Percentiles rank a stretch among this genome's conserved stretches.
Evolutionary conservation across 108 stramenopile species (phyloP).

Genomic region (Seminavis robusta): DNA sequence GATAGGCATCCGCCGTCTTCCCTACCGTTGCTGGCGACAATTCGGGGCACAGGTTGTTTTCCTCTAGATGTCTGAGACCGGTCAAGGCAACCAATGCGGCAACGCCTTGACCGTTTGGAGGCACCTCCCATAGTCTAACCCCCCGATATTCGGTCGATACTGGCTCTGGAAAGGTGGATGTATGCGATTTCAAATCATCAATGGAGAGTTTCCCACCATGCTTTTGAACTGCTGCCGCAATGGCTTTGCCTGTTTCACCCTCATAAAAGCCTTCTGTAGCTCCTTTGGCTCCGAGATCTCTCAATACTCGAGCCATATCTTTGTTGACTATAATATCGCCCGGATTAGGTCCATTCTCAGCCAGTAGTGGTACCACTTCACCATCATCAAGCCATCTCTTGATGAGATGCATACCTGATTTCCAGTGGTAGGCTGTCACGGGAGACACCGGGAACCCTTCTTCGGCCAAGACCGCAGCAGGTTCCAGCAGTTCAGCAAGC

Average conservation of each 20-base stretch:
- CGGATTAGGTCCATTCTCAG: constrained; percentile 57
- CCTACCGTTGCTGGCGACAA: constrained; percentile 25
- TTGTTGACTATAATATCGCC: constrained; percentile 88
- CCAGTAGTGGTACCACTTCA: constrained; percentile 45
- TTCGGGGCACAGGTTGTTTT: constrained; percentile 16
- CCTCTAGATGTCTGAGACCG: constrained; percentile 57
- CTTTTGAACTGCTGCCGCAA: constrained; percentile 69
- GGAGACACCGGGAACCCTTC: constrained; percentile 89
- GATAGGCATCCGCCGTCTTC: constrained; percentile 53
- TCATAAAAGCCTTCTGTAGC: constrained; percentile 88
- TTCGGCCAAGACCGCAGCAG: constrained; percentile 88
- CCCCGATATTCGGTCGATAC: constrained; percentile 72
- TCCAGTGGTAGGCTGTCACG: constrained; percentile 87
- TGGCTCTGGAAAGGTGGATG: constrained; percentile 74
- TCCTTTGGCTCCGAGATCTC: constrained; percentile 71
- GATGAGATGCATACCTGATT: constrained; percentile 49
- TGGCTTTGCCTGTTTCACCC: constrained; percentile 77
- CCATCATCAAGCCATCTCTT: constrained; percentile 56
- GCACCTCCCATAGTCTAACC: constrained; percentile 81
- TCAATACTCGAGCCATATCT: constrained; percentile 80
- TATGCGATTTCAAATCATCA: constrained; percentile 79
- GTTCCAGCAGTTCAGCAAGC: constrained; percentile 80
- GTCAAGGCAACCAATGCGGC: constrained; percentile 90
- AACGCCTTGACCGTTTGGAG: constrained; percentile 95
- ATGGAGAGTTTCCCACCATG: constrained; percentile 82